Percentiles rank a stretch among this genome's conserved stretches.
These are phyloP conservation scores for Cladochytrium replicatum DNA, from an alignment of 192 early-diverging fungal species.

Conservation along the genomic window DNA sequence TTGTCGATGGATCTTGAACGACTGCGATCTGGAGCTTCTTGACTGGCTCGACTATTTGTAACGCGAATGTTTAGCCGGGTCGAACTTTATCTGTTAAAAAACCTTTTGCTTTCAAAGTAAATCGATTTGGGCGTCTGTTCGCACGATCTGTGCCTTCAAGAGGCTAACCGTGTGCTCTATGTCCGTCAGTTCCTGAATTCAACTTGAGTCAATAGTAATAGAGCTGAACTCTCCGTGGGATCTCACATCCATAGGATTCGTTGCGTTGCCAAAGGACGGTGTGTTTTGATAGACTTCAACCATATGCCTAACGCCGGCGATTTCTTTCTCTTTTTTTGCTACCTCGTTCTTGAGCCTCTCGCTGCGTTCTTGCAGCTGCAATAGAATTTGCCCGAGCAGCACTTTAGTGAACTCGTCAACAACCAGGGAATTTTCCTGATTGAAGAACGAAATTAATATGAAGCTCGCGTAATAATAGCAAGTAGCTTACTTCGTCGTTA, in stretches of 20 bases:
- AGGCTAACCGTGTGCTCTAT: conserved; percentile 30
- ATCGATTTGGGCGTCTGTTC: conserved; percentile 15
- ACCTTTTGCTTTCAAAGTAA: no score
- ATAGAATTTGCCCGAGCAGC: conserved; percentile 30
- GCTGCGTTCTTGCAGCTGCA: conserved; percentile 12
- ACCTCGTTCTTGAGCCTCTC: conserved; percentile 15
- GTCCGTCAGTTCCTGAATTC: conserved; percentile 29
- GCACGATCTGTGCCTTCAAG: conserved; percentile 14
- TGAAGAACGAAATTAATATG: no score
- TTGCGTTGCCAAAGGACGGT: conserved; percentile 25
- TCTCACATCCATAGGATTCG: conserved; percentile 21
- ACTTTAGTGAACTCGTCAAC: conserved; percentile 37
- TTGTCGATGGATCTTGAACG: background rate
- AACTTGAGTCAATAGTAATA: no score
- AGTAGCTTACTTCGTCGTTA: conserved; percentile 21
- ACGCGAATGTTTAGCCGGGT: no score
- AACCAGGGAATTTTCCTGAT: conserved; percentile 9
- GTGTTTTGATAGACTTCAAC: conserved; percentile 24
- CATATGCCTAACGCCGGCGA: conserved; percentile 20
- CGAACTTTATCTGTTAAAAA: no score
- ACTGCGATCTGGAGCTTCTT: conserved; percentile 11
- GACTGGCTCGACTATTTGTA: background rate
- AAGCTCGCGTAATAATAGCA: background rate
- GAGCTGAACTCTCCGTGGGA: no score
- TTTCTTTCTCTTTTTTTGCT: conserved; percentile 23